Conservation (phyloP, 1,284 basidiomycete genomes). For the Schizophyllum amplum region DNA sequence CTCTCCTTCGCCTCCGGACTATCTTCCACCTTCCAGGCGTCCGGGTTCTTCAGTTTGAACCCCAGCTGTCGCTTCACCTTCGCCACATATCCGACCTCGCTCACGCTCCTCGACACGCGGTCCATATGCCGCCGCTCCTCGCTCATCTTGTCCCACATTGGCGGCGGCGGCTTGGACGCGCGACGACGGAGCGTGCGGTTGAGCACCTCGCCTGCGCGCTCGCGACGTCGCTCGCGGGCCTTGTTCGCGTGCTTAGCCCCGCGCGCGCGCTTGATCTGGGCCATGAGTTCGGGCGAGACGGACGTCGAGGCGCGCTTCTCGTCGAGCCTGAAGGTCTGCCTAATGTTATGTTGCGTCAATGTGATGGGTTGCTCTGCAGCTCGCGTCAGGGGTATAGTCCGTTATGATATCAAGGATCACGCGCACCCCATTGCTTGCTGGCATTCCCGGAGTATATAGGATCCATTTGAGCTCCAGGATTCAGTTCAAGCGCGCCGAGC, state of each 20-base stretch:
- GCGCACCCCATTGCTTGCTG: slow-evolving; percentile 33
- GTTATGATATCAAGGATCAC: slow-evolving; percentile 2
- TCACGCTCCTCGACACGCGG: slow-evolving; percentile 37
- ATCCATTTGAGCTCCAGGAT: slow-evolving; percentile 18
- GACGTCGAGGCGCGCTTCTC: slow-evolving; percentile 30
- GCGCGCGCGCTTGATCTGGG: slow-evolving; percentile 43
- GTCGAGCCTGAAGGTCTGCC: slow-evolving; percentile 29
- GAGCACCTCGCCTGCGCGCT: slow-evolving; percentile 52
- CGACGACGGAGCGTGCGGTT: slow-evolving; percentile 36
- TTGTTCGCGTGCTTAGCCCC: slow-evolving; percentile 53
- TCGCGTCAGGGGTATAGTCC: slow-evolving; percentile 15
- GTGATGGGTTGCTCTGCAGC: slow-evolving; percentile 12
- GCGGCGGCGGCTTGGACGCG: slow-evolving; percentile 52
- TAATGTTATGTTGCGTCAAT: slow-evolving; percentile 19
- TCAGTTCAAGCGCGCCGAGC: slow-evolving; percentile 23
- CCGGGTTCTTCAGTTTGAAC: slow-evolving; percentile 36
- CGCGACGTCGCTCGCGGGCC: slow-evolving; percentile 48
- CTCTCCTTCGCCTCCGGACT: slow-evolving; percentile 21
- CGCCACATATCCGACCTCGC: slow-evolving; percentile 60
- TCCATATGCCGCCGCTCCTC: slow-evolving; percentile 37
- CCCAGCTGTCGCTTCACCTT: slow-evolving; percentile 43
- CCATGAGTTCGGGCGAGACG: slow-evolving; percentile 40
- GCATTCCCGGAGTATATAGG: slow-evolving; percentile 15
- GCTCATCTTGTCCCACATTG: slow-evolving; percentile 45
- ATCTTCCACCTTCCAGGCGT: slow-evolving; percentile 35